Conservation (phyloP, 345 rosid genomes). For the Citrus cavaleriei region DNA sequence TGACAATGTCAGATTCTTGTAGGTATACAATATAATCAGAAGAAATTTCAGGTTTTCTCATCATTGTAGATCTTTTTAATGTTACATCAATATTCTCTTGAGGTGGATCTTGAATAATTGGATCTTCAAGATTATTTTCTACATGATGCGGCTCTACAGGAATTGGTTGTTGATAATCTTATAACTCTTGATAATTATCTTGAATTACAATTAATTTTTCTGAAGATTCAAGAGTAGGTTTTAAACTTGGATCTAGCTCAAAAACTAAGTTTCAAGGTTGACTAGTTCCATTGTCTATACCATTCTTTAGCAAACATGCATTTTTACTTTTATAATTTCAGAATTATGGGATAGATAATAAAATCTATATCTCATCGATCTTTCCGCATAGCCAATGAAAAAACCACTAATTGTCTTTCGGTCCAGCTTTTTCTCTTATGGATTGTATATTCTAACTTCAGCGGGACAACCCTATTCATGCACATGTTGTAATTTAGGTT, state of each 20-base stretch:
- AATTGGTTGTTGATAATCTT: not conserved
- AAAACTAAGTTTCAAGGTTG: not conserved
- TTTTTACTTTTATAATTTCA: too few relatives aligned
- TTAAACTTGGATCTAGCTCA: not conserved
- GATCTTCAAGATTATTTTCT: not conserved
- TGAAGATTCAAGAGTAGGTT: not conserved
- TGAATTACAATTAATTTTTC: not conserved
- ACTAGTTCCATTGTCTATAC: too few relatives aligned
- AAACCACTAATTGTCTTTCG: too few relatives aligned
- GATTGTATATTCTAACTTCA: too few relatives aligned
- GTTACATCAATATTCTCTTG: not conserved
- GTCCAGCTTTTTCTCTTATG: not conserved
- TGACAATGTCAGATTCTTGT: not conserved
- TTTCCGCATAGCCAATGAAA: not conserved
- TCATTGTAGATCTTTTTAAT: not conserved
- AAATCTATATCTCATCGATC: not conserved
- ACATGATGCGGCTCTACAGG: not conserved
- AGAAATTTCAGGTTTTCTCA: conserved; percentile 8
- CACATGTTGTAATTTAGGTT: too few relatives aligned
- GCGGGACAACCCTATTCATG: not conserved
- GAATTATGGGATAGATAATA: not conserved
- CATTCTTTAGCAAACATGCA: not conserved
- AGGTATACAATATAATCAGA: conserved; percentile 13
- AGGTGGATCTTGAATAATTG: not conserved
- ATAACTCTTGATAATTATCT: not conserved